These are phyloP conservation scores for Hypoxylon crocopeplum DNA, from an alignment of 495 filamentous ascomycete genomes.

Conservation along the genomic window DNA sequence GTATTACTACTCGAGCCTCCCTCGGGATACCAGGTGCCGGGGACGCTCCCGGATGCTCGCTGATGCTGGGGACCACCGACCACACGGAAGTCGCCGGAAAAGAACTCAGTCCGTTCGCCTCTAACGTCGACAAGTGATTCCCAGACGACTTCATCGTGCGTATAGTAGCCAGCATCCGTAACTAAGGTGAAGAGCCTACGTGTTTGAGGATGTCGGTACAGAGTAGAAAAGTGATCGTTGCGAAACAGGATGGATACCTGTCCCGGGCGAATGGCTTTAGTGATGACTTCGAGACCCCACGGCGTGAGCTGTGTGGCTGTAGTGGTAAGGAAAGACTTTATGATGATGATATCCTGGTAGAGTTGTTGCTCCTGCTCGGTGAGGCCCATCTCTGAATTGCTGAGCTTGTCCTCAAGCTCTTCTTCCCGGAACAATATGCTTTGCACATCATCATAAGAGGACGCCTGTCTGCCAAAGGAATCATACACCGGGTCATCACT, in stretches of 20 bases:
- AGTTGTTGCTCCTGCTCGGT: slow-evolving; percentile 71
- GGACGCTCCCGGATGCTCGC: slow-evolving; percentile 20
- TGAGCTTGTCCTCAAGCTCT: slow-evolving; percentile 82
- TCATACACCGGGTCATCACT: slow-evolving; percentile 65
- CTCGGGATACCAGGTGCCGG: slow-evolving; percentile 11
- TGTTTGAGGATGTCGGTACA: slow-evolving; percentile 81
- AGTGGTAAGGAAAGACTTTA: slow-evolving; percentile 78
- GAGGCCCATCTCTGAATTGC: slow-evolving; percentile 52
- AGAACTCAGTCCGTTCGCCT: slow-evolving; percentile 83
- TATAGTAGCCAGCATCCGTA: slow-evolving; percentile 89
- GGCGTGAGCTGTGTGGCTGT: slow-evolving; percentile 87
- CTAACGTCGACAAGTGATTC: slow-evolving; percentile 89
- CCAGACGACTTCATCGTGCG: slow-evolving; percentile 93
- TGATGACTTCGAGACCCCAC: slow-evolving; percentile 77
- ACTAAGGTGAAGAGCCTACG: slow-evolving; percentile 78
- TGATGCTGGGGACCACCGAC: slow-evolving; percentile 65
- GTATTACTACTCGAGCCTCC: slow-evolving; percentile 23
- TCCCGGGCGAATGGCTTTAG: slow-evolving; percentile 68
- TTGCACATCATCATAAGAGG: slow-evolving; percentile 89
- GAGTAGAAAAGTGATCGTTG: slow-evolving; percentile 94
- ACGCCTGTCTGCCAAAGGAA: slow-evolving; percentile 73
- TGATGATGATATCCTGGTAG: slow-evolving; percentile 79
- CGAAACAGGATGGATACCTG: slow-evolving; percentile 89
- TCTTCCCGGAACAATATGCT: slow-evolving; percentile 86
- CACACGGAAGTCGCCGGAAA: slow-evolving; percentile 86